These are phyloP conservation scores for Collybiopsis luxurians DNA, from an alignment of 768 basidiomycete species.

Conservation along the genomic window DNA sequence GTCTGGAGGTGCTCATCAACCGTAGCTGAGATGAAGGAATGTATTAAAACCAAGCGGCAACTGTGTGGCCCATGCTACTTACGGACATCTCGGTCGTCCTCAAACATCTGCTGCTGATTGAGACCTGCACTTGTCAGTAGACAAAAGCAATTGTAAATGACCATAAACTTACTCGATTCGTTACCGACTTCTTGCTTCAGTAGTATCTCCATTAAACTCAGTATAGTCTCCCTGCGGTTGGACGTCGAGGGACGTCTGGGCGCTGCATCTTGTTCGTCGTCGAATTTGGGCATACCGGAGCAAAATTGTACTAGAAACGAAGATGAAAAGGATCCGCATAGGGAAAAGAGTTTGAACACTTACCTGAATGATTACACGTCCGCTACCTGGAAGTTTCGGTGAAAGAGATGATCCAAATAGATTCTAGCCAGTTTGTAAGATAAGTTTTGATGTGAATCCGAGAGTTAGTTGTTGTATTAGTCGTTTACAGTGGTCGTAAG, in stretches of 20 bases:
- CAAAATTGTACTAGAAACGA: neutral
- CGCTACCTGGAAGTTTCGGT: too few relatives aligned
- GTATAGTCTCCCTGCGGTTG: constrained; percentile 41
- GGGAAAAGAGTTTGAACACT: too few relatives aligned
- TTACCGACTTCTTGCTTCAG: constrained; percentile 33
- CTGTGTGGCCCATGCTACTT: constrained; percentile 28
- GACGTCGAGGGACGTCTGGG: neutral
- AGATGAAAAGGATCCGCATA: neutral
- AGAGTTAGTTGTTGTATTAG: neutral
- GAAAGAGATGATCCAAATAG: neutral
- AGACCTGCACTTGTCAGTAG: constrained; percentile 9
- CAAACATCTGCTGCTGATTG: constrained; percentile 45
- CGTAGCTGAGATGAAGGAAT: constrained; percentile 37
- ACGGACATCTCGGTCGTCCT: constrained; percentile 68
- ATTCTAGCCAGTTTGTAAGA: neutral
- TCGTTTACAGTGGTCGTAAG: neutral
- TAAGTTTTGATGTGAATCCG: neutral
- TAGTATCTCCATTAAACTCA: constrained; percentile 51
- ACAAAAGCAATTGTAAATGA: neutral
- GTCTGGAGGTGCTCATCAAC: constrained; percentile 71
- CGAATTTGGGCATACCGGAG: neutral
- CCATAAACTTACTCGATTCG: constrained; percentile 26
- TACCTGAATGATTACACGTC: too few relatives aligned
- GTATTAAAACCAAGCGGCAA: constrained; percentile 1
- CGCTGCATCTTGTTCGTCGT: neutral